Conservation (phyloP, 2,329 filamentous ascomycete genomes). For the Cercospora beticola region DNA sequence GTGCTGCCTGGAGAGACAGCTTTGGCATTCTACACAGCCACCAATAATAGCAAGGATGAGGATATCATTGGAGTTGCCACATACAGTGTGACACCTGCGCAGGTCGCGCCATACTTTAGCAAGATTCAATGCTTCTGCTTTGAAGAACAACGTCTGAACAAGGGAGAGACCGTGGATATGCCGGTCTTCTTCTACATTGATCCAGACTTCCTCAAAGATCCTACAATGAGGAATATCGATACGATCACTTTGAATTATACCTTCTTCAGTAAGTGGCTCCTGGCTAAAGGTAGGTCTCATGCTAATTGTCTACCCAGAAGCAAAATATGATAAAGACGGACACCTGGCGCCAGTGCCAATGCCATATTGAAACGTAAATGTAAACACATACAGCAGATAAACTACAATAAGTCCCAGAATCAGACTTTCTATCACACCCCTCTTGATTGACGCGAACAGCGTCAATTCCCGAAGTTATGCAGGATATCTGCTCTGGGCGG, state of each 20-base stretch:
- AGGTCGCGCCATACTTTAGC: constrained; percentile 96
- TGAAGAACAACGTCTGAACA: constrained; percentile 88
- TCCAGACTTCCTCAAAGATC: constrained; percentile 86
- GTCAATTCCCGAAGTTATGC: neutral
- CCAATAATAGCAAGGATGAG: constrained; percentile 74
- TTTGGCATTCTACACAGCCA: constrained; percentile 95
- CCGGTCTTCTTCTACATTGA: constrained; percentile 99
- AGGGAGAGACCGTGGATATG: constrained; percentile 98
- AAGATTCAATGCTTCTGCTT: constrained; percentile 99
- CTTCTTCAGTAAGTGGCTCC: constrained; percentile 79
- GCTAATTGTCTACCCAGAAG: constrained; percentile 56
- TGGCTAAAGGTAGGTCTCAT: neutral
- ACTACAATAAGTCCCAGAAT: neutral
- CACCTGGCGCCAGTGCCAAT: constrained; percentile 60
- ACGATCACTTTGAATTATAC: constrained; percentile 96
- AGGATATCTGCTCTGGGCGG: neutral
- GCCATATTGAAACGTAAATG: constrained; percentile 17
- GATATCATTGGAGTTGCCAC: constrained; percentile 98
- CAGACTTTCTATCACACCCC: neutral
- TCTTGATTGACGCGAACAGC: neutral
- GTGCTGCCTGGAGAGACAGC: constrained; percentile 96
- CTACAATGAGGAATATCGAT: constrained; percentile 90
- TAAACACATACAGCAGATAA: neutral
- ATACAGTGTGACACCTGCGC: constrained; percentile 92
- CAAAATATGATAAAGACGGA: constrained; percentile 79